A percentile compares a stretch with the other conserved stretches of the same genome.
phyloP scores from a whole-genome alignment of 2,329 filamentous ascomycete species.

The Cladosporium phlei region DNA sequence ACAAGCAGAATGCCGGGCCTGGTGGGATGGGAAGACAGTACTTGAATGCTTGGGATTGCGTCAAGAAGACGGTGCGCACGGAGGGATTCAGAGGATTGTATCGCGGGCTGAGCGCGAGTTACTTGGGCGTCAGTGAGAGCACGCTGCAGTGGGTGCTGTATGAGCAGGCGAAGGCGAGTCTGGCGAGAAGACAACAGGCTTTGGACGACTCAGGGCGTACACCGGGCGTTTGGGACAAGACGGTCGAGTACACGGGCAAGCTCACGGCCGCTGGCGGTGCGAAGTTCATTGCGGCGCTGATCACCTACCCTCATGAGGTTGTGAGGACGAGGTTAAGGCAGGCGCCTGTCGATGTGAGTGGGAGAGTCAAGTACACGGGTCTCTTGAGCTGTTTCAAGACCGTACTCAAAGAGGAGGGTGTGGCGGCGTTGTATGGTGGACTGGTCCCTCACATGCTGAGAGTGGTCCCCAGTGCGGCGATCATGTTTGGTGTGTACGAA shows the following conservation, averaged over 20 bases:
- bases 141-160: conserved; percentile 93
- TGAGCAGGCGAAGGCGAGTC: conserved; percentile 78
- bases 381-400: conserved; percentile 82
- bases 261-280: conserved; percentile 73
- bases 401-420: conserved; percentile 82
- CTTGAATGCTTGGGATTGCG: conserved; percentile 82
- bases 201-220: conserved; percentile 53
- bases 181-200: conserved; percentile 60
- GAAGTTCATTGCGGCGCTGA: conserved; percentile 76
- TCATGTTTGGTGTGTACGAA: conserved; percentile 89
- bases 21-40: conserved; percentile 61
- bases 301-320: conserved; percentile 91
- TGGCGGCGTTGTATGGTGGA: conserved; percentile 81
- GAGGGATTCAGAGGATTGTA: conserved; percentile 82
- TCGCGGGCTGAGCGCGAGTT: conserved; percentile 84
- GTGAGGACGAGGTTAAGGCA: conserved; percentile 80
- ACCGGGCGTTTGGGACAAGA: conserved; percentile 67
- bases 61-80: conserved; percentile 71
- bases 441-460: conserved; percentile 87
- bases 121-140: conserved; percentile 83
- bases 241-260: conserved; percentile 74
- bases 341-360: conserved; percentile 56
- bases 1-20: conserved; percentile 69
- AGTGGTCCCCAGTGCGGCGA: conserved; percentile 85
- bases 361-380: conserved; percentile 76